Conservation (phyloP, 2,329 filamentous ascomycete genomes). For the Cryphonectria radicalis region DNA sequence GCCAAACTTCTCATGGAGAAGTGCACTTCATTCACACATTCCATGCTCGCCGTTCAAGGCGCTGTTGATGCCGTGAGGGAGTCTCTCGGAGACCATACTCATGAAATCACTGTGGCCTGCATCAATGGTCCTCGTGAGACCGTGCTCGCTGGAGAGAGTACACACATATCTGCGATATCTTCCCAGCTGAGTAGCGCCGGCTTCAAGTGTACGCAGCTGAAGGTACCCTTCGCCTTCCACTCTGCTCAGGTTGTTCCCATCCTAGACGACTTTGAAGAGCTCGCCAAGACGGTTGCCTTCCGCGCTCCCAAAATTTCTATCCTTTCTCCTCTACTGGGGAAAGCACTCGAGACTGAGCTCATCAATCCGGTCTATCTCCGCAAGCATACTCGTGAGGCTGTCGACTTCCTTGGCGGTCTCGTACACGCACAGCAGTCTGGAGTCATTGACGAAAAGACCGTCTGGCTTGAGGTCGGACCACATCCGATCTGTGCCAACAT, state of each 20-base stretch:
- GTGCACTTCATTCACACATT: conserved; percentile 69
- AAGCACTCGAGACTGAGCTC: conserved; percentile 61
- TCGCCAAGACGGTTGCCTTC: conserved; percentile 46
- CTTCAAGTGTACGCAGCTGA: conserved; percentile 51
- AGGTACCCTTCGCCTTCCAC: conserved; percentile 59
- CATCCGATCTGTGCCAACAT: conserved; percentile 72
- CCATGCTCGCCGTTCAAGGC: conserved; percentile 56
- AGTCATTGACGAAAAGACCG: conserved; percentile 66
- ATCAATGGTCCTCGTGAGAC: conserved; percentile 77
- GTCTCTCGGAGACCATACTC: conserved; percentile 49
- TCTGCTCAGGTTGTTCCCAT: conserved; percentile 59
- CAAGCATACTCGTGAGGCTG: conserved; percentile 68
- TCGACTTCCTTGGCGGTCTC: conserved; percentile 70
- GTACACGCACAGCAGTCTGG: conserved; percentile 61
- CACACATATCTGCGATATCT: conserved; percentile 51
- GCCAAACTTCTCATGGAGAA: conserved; percentile 67
- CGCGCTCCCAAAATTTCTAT: conserved; percentile 58
- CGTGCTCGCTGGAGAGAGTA: conserved; percentile 61
- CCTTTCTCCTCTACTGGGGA: conserved; percentile 69
- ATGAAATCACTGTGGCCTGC: conserved; percentile 63
- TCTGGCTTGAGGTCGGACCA: conserved; percentile 76
- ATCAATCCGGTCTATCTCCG: conserved; percentile 67
- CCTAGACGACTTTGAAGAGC: conserved; percentile 59
- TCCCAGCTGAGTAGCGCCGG: conserved; percentile 37
- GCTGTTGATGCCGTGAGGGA: conserved; percentile 57